Evolutionary conservation across 192 early-diverging fungal species (phyloP).

Genomic region (Paraglomus occultum): DNA sequence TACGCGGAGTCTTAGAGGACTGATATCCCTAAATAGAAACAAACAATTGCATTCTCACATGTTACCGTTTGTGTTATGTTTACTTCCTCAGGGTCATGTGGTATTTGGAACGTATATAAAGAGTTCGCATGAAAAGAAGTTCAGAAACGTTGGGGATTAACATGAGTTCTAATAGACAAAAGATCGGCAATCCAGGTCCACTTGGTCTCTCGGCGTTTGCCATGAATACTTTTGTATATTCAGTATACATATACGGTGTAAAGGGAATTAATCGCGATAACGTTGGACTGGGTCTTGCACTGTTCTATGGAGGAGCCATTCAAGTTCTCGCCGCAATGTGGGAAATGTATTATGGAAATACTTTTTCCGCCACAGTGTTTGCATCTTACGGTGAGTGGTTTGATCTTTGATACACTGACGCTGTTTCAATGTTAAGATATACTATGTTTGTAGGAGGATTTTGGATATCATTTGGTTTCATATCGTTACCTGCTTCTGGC

Average conservation of each 20-base stretch:
- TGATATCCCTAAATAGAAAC: too few relatives aligned
- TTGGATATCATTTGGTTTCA: slow-evolving; percentile 62
- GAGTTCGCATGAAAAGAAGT: too few relatives aligned
- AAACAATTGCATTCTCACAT: too few relatives aligned
- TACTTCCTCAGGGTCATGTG: too few relatives aligned
- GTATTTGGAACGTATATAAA: too few relatives aligned
- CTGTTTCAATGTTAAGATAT: neutral
- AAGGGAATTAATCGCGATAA: slow-evolving; percentile 49
- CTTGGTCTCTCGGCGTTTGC: slow-evolving; percentile 56
- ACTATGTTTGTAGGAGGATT: slow-evolving; percentile 50
- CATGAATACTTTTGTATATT: slow-evolving; percentile 68
- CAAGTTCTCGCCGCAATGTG: slow-evolving; percentile 83
- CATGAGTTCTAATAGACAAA: neutral
- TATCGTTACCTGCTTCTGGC: slow-evolving; percentile 57
- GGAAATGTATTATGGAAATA: slow-evolving; percentile 77
- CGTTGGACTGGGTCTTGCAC: slow-evolving; percentile 61
- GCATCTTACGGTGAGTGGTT: slow-evolving; percentile 50
- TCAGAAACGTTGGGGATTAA: too few relatives aligned
- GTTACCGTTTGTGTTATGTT: too few relatives aligned
- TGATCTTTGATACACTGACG: slow-evolving; percentile 17
- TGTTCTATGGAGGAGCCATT: slow-evolving; percentile 74
- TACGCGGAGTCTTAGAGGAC: too few relatives aligned
- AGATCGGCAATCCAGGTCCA: neutral
- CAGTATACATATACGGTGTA: slow-evolving; percentile 67
- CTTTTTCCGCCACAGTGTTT: slow-evolving; percentile 82